Conservation (phyloP, 2,329 filamentous ascomycete species). For the Coleophoma cylindrospora region DNA sequence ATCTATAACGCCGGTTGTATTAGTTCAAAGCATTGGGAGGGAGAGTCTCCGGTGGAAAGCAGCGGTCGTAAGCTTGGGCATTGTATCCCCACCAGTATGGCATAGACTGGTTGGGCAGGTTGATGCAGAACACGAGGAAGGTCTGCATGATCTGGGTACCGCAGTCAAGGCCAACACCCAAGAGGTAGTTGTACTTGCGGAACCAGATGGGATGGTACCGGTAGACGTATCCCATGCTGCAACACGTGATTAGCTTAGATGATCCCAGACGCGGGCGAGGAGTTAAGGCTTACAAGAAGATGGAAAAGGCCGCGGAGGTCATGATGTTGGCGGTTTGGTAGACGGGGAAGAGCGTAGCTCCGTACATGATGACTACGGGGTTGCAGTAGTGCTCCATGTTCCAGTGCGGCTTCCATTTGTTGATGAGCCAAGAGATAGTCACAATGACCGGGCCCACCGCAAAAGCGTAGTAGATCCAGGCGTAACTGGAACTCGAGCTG, state of each 20-base stretch:
- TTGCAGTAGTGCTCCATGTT: slow-evolving; percentile 23
- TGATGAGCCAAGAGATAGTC: slow-evolving; percentile 17
- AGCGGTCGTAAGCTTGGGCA: slow-evolving; percentile 16
- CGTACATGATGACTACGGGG: slow-evolving; percentile 23
- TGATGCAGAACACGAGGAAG: slow-evolving; percentile 23
- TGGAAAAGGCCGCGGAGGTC: slow-evolving; percentile 19
- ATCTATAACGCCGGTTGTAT: not conserved
- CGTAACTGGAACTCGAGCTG: slow-evolving; percentile 16
- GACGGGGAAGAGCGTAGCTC: slow-evolving; percentile 20
- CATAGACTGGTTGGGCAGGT: slow-evolving; percentile 20
- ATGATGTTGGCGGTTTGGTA: slow-evolving; percentile 24
- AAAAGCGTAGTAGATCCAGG: slow-evolving; percentile 26
- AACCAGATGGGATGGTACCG: slow-evolving; percentile 31
- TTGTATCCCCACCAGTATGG: slow-evolving; percentile 27
- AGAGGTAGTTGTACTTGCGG: slow-evolving; percentile 37
- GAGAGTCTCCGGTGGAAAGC: slow-evolving; percentile 18
- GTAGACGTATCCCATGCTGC: slow-evolving; percentile 23
- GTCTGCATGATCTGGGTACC: slow-evolving; percentile 25
- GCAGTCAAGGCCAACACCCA: slow-evolving; percentile 33
- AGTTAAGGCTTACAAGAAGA: slow-evolving; percentile 18
- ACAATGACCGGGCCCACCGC: slow-evolving; percentile 23
- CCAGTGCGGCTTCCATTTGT: slow-evolving; percentile 23
- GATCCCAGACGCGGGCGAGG: no score
- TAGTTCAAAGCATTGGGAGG: slow-evolving; percentile 13
- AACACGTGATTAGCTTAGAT: not conserved